phyloP scores from a whole-genome alignment of 2,329 filamentous ascomycete species.

The Gyromitra esculenta region DNA sequence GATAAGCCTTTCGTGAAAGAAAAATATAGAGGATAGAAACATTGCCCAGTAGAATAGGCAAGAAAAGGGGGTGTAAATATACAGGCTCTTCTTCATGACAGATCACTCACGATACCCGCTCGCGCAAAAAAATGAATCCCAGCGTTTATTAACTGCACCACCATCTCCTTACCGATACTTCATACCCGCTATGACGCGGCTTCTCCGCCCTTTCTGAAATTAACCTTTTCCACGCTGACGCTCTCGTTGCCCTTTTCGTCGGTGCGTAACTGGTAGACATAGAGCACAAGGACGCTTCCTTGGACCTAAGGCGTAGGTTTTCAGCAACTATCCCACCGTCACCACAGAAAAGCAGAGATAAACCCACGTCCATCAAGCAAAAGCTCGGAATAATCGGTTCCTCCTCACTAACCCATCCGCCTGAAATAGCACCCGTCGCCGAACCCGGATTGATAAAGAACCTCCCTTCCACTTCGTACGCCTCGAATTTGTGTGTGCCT shows the following conservation, averaged over 20 bases:
- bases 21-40: not conserved
- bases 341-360: not conserved
- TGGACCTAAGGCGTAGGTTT: conserved; percentile 65
- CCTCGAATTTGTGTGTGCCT: conserved; percentile 75
- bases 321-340: not conserved
- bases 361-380: conserved; percentile 75
- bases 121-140: conserved; percentile 18
- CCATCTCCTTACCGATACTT: not conserved
- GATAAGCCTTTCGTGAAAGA: not conserved
- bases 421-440: conserved; percentile 73
- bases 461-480: conserved; percentile 76
- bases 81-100: conserved; percentile 25
- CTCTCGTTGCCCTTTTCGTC: conserved; percentile 66
- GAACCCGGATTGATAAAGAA: conserved; percentile 75
- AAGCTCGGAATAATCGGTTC: conserved; percentile 73
- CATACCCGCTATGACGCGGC: conserved; percentile 19
- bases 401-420: conserved; percentile 68
- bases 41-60: not conserved
- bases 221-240: conserved; percentile 68
- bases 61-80: conserved; percentile 26
- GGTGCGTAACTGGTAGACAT: conserved; percentile 71
- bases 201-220: conserved; percentile 64
- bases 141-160: conserved; percentile 3
- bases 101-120: conserved; percentile 35
- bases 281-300: conserved; percentile 75